Evolutionary conservation across 2,329 filamentous ascomycete species (phyloP), one percentile per base, ranked within the genome.

Genomic region (Fusarium sp.): DNA sequence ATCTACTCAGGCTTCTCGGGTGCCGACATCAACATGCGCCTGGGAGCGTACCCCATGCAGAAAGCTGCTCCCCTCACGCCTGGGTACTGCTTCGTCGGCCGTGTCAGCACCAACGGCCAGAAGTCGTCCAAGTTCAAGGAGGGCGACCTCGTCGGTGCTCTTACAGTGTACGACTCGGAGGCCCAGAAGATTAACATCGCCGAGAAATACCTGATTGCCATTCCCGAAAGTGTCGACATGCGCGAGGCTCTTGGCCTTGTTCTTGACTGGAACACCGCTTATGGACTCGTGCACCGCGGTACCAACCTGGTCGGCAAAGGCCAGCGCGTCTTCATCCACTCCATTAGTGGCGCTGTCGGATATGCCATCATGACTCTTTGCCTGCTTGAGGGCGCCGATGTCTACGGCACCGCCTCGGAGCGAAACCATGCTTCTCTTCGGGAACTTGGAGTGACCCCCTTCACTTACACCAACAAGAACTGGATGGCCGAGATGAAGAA

Each of bases 311-410:
- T 87, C 2, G 51, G 74, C 1, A 75, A 77, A 30, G 84, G 84
- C 31, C 79, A 85, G 58, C 80, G 81, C 23, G 84, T 87, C 46
- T 87, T 87, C 69, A 74, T 87, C 16, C 85, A 87, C 72, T 84
- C 85, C 37, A 75, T 86, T 27, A 86, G 83, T 65, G 85, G 85
- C 31, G 84, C 85, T 8, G 84, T 87, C 2, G 85, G 85, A 16
- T 82, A 78, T 56, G 84, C 80, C 0, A 41, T 82, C 23, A 79
- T 83, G 76, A 78, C 74, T 2, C 76, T 87, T 4, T 82, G 81
- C 66, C 78, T 80, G 52, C 73, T 82, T 6, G 75, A 79, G 47
- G 85, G 85, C 23, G 85, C 85, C 23, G 77, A 78, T 16, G 80
- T 86, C 15, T 86, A 86, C 73, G 85, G 85, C 34, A 87, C 85